Conservation (phyloP, 257 asterid genomes). For the Nicotiana sylvestris region DNA sequence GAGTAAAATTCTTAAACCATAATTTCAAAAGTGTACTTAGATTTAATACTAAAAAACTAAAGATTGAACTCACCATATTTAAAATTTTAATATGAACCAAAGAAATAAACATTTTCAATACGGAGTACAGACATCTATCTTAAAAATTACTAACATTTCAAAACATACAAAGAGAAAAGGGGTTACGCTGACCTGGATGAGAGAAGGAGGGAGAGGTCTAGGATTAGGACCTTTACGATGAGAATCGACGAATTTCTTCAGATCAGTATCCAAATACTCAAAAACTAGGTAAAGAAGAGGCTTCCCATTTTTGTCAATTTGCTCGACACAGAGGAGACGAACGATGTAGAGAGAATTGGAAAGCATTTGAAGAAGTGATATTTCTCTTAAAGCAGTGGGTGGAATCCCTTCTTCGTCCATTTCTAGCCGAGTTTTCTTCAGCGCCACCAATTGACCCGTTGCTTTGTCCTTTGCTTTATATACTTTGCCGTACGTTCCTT, state of each 20-base stretch:
- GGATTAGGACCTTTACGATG: slow-evolving; percentile 82
- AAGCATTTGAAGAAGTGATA: slow-evolving; percentile 94
- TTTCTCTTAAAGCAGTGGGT: slow-evolving; percentile 89
- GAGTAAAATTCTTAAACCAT: too few species aligned
- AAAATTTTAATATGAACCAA: too few species aligned
- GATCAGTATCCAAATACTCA: slow-evolving; percentile 91
- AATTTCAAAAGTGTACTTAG: too few species aligned
- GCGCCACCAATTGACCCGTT: slow-evolving; percentile 87
- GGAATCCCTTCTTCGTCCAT: slow-evolving; percentile 98
- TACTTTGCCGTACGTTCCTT: slow-evolving; percentile 96
- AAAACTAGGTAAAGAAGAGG: slow-evolving; percentile 87
- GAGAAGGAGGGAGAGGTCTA: slow-evolving; percentile 54
- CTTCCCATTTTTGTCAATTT: slow-evolving; percentile 81
- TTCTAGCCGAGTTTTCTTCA: slow-evolving; percentile 92
- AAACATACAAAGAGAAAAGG: too few species aligned
- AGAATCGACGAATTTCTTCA: slow-evolving; percentile 78
- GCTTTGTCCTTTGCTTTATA: slow-evolving; percentile 90
- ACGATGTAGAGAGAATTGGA: slow-evolving; percentile 87
- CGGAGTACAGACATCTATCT: too few species aligned
- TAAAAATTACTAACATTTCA: too few species aligned
- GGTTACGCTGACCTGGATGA: slow-evolving; percentile 27
- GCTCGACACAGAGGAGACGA: slow-evolving; percentile 83
- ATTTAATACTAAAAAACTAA: too few species aligned
- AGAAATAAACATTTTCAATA: too few species aligned
- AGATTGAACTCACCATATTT: too few species aligned